phyloP scores from a whole-genome alignment of 768 basidiomycete species.

The Boletus pseudo-olivaceus region DNA sequence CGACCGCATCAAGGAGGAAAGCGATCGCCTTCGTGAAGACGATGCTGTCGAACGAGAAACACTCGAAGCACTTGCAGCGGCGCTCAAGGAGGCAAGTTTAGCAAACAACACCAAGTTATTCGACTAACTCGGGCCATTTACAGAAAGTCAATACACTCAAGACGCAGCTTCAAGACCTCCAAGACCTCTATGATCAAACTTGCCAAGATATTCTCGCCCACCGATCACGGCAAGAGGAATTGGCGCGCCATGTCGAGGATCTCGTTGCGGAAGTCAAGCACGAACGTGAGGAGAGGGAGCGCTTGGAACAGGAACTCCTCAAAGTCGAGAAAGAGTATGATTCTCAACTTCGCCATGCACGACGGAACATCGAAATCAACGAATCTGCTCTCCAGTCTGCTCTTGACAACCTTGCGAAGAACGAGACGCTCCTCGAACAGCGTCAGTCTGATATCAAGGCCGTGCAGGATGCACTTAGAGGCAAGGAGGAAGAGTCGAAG shows the following conservation, averaged over 20 bases:
- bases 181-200: slow-evolving; percentile 61
- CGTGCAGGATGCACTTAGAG: slow-evolving; percentile 69
- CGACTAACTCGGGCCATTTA: slow-evolving; percentile 1
- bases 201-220: slow-evolving; percentile 63
- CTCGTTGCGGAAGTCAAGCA: slow-evolving; percentile 59
- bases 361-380: slow-evolving; percentile 65
- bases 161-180: slow-evolving; percentile 60
- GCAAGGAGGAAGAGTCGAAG: slow-evolving; percentile 72
- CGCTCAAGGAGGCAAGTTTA: slow-evolving; percentile 72
- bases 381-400: slow-evolving; percentile 64
- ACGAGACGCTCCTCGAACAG: slow-evolving; percentile 60
- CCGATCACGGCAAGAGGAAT: slow-evolving; percentile 70
- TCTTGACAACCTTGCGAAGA: slow-evolving; percentile 58
- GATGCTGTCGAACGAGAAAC: slow-evolving; percentile 66
- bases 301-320: slow-evolving; percentile 51
- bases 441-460: slow-evolving; percentile 73
- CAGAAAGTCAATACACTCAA: slow-evolving; percentile 72
- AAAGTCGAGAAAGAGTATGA: slow-evolving; percentile 61
- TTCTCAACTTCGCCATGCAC: slow-evolving; percentile 54
- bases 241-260: slow-evolving; percentile 70
- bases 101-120: background rate
- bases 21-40: slow-evolving; percentile 66
- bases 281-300: slow-evolving; percentile 57
- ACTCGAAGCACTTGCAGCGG: slow-evolving; percentile 60
- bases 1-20: slow-evolving; percentile 71